Conservation (phyloP, 2,329 filamentous ascomycete species). For the Fusarium sororula region DNA sequence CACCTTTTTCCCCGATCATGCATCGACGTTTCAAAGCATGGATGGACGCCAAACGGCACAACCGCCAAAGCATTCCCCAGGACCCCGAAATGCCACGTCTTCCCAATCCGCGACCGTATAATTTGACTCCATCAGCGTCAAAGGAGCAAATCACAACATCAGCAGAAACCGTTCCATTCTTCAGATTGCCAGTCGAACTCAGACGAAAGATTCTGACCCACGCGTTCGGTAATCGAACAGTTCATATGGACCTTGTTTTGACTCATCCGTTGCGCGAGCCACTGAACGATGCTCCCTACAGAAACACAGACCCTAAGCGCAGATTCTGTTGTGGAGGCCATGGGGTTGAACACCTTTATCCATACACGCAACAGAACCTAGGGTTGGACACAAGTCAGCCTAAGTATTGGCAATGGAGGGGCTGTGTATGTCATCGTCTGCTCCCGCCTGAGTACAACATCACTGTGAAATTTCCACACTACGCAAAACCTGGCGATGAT, state of each 20-base stretch:
- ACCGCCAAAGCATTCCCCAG: too few species aligned
- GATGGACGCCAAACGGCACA: too few species aligned
- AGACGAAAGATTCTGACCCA: background rate
- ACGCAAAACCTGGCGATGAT: background rate
- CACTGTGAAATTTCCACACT: rapidly evolving
- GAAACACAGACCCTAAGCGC: too few species aligned
- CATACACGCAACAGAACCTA: rapidly evolving
- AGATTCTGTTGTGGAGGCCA: too few species aligned
- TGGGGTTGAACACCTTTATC: background rate
- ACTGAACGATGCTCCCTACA: rapidly evolving
- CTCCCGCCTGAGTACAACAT: rapidly evolving
- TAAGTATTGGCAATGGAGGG: constrained; percentile 2
- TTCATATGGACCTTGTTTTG: background rate
- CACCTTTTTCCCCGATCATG: background rate
- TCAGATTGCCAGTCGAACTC: rapidly evolving
- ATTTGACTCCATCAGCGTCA: background rate
- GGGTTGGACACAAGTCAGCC: background rate
- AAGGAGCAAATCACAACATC: rapidly evolving
- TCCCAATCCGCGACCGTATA: background rate
- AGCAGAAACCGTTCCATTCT: background rate
- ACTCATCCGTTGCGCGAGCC: background rate
- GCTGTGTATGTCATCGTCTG: constrained; percentile 5
- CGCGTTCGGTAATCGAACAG: background rate
- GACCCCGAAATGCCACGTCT: too few species aligned
- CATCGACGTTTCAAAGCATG: background rate